Evolutionary conservation across 2,329 filamentous ascomycete species (phyloP).

Genomic region (Allantophomopsis lycopodina): DNA sequence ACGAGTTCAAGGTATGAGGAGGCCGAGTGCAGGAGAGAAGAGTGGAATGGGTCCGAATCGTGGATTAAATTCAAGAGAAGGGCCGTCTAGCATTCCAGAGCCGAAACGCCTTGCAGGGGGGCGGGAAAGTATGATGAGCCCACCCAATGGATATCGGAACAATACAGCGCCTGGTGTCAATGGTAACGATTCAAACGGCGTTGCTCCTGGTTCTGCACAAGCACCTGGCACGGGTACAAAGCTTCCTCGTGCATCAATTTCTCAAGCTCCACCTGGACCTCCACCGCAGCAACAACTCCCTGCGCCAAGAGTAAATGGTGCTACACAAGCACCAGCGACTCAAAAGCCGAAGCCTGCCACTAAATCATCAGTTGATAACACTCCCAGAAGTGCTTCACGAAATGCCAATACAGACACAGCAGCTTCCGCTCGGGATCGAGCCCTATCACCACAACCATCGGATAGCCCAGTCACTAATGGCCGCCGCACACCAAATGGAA

Average conservation of each 20-base stretch:
- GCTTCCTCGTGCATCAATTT: slow-evolving; percentile 34
- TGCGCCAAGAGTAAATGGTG: slow-evolving; percentile 23
- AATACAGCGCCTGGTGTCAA: slow-evolving; percentile 20
- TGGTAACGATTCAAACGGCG: slow-evolving; percentile 20
- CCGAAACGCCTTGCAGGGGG: slow-evolving; percentile 27
- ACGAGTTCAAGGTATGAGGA: slow-evolving; percentile 19
- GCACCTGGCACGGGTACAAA: slow-evolving; percentile 21
- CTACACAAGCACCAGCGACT: slow-evolving; percentile 8
- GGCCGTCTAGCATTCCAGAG: slow-evolving; percentile 5
- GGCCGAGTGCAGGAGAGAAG: slow-evolving; percentile 29
- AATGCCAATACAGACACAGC: slow-evolving; percentile 31
- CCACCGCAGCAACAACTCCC: slow-evolving; percentile 52
- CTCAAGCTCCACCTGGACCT: slow-evolving; percentile 46
- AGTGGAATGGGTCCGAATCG: slow-evolving; percentile 11
- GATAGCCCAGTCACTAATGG: slow-evolving; percentile 44
- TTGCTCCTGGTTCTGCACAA: slow-evolving; percentile 16
- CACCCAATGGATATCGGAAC: slow-evolving; percentile 19
- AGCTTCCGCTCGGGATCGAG: slow-evolving; percentile 20
- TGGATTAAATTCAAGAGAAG: slow-evolving; percentile 14
- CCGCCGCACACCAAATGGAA: slow-evolving; percentile 40
- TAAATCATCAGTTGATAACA: slow-evolving; percentile 16
- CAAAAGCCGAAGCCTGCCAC: slow-evolving; percentile 13
- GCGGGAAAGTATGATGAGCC: slow-evolving; percentile 26
- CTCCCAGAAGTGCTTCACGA: slow-evolving; percentile 22
- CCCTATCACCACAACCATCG: slow-evolving; percentile 16